phyloP scores from a whole-genome alignment of 2,329 filamentous ascomycete species.

The Bisporella sp. region DNA sequence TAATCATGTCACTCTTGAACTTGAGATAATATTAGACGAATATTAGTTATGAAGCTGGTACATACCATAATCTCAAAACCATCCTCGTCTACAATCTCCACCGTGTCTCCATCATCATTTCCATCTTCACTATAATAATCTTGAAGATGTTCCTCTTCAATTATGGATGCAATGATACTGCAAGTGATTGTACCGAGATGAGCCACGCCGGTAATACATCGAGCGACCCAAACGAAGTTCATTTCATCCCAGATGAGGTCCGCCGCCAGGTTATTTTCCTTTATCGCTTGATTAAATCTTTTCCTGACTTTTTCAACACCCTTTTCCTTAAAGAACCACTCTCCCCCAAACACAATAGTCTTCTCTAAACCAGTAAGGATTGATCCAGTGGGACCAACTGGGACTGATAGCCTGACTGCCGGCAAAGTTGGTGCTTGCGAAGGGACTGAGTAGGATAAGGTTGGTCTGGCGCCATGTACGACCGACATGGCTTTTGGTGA shows the following conservation, averaged over 20 bases:
- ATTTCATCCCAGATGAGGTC: background rate
- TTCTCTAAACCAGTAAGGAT: background rate
- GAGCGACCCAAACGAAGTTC: conserved; percentile 1
- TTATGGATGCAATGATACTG: conserved; percentile 7
- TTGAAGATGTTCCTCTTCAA: conserved; percentile 10
- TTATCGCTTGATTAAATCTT: conserved; percentile 11
- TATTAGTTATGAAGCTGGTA: background rate
- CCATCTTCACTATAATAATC: conserved; percentile 4
- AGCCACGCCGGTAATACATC: background rate
- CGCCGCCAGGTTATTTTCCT: conserved; percentile 3
- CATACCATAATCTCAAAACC: conserved; percentile 2
- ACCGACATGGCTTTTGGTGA: too few relatives aligned
- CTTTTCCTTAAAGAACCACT: conserved; percentile 18
- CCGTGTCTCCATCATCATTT: conserved; percentile 1
- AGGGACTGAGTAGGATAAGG: background rate
- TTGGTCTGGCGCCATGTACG: too few relatives aligned
- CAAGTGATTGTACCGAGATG: conserved; percentile 7
- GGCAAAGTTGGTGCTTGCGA: background rate
- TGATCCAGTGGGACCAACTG: too few relatives aligned
- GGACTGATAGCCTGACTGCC: too few relatives aligned
- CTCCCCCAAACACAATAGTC: conserved; percentile 10
- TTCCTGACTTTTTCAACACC: conserved; percentile 14
- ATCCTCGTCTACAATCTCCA: conserved; percentile 4
- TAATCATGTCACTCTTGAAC: conserved; percentile 14
- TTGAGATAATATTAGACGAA: conserved; percentile 3